Conservation (phyloP, 2,329 filamentous ascomycete species). For the Lasiodiplodia hormozganensis region DNA sequence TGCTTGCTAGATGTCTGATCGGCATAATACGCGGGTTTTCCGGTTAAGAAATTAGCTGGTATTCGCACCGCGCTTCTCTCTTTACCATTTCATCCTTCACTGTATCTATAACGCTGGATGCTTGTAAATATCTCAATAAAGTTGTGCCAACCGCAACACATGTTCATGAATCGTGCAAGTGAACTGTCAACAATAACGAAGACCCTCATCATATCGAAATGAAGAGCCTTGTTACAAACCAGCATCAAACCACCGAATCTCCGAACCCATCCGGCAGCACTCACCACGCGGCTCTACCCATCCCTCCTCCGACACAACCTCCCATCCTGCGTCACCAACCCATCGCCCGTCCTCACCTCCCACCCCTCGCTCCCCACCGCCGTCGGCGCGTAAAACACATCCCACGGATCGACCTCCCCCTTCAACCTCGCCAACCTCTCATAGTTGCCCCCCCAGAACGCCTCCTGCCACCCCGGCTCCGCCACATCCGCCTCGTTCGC, state of each 20-base stretch:
- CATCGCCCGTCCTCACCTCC: constrained; percentile 33
- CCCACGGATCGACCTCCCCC: constrained; percentile 35
- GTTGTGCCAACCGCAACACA: background rate
- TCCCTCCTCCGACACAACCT: constrained; percentile 29
- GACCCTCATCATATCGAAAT: no score
- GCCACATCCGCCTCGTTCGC: constrained; percentile 40
- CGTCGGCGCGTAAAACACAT: constrained; percentile 35
- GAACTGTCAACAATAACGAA: background rate
- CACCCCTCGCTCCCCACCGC: constrained; percentile 39
- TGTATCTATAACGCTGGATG: constrained; percentile 1
- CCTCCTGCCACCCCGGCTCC: constrained; percentile 36
- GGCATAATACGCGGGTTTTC: background rate
- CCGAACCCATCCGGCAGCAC: background rate
- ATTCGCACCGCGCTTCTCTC: background rate
- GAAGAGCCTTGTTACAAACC: no score
- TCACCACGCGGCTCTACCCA: background rate
- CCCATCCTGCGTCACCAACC: constrained; percentile 31
- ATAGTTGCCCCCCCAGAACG: constrained; percentile 39
- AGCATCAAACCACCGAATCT: no score
- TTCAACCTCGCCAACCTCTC: constrained; percentile 35
- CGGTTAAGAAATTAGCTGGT: background rate
- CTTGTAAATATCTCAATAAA: background rate
- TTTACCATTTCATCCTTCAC: background rate
- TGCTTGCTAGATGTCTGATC: background rate
- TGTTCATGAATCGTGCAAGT: background rate